phyloP scores from a whole-genome alignment of 139 green algal species.

The Picochlorum sp. region DNA sequence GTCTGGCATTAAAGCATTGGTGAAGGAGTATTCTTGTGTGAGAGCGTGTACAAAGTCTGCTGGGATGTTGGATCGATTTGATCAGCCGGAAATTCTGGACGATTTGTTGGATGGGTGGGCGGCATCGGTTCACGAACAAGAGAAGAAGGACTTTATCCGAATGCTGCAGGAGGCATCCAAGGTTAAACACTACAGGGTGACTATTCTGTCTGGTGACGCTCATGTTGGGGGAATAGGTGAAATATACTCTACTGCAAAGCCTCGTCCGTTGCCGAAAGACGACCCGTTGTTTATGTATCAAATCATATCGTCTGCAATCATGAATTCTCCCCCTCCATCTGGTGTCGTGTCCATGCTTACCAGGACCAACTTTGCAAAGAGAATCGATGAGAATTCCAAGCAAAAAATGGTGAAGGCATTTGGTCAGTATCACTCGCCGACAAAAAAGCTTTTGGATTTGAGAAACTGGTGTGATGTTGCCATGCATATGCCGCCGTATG shows the following conservation, averaged over 20 bases:
- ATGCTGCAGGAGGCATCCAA: slow-evolving; percentile 19
- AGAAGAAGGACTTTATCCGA: slow-evolving; percentile 21
- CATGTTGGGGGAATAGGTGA: slow-evolving; percentile 29
- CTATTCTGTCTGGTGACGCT: slow-evolving; percentile 35
- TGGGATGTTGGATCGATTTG: slow-evolving; percentile 18
- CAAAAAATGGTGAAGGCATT: slow-evolving; percentile 24
- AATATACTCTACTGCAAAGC: slow-evolving; percentile 19
- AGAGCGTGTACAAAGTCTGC: not conserved
- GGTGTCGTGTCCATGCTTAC: slow-evolving; percentile 29
- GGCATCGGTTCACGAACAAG: slow-evolving; percentile 13
- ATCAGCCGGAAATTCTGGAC: slow-evolving; percentile 27
- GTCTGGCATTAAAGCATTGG: not conserved
- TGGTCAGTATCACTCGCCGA: slow-evolving; percentile 2
- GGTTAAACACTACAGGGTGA: slow-evolving; percentile 10
- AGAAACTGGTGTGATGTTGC: slow-evolving; percentile 34
- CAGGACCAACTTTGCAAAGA: slow-evolving; percentile 17
- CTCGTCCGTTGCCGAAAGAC: slow-evolving; percentile 14
- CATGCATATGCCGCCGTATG: slow-evolving; percentile 9
- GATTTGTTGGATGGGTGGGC: slow-evolving; percentile 25
- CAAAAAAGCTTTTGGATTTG: slow-evolving; percentile 20
- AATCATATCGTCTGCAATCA: slow-evolving; percentile 38
- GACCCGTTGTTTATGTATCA: slow-evolving; percentile 36
- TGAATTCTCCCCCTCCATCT: slow-evolving; percentile 34
- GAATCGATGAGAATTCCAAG: slow-evolving; percentile 5
- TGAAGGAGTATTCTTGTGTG: not conserved